Evolutionary conservation across 306 rosid genomes (phyloP), one percentile per base, ranked within the genome.

Genomic region (Fragaria iinumae): DNA sequence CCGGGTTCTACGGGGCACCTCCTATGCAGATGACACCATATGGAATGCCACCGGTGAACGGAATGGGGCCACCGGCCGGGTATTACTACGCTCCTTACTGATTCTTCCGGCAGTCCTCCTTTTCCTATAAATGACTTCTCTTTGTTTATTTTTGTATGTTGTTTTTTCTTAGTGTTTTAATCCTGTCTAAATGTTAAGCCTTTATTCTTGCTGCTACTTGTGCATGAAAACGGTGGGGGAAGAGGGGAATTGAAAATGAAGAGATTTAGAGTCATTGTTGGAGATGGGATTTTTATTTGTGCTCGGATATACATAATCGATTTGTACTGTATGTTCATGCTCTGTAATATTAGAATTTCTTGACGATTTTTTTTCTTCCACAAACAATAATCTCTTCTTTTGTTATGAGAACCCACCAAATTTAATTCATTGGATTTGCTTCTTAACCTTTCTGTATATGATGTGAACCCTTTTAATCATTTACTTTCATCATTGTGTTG

Each of bases 41-140:
- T 62, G 98, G 98, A 64, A 90, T 91, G 91, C 97, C 97, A 49
- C 97, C 97, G 4, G 86, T 83, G 56, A 88, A 84, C 29, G 96
- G 98, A 79, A 90, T 87, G 92, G 96, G 96, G 64, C 78, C 79
- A 17, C 88, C 91, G 1, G 56, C 88, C 52, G 95, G 97, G 86
- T 92, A 95, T 82, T 89, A 92, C 84, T 80, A 92, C 55, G 38
- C 91, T 77, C 93, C 96, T 53, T 84, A 87, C 79, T 95, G 93
- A 95, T 71, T 45, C 73, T 57, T 14, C 73, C 57, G 50, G 73
- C 67, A 4, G 63, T 47, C 44, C 72, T 41, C 44, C 68, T 77
- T 79, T 68, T 64, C 79, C 83, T 73, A 81, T 84, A 83, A 80
- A 80, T 80, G 85, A 80, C 74, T 75, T 74, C 44, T 79, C 72